Base-by-base conservation (phyloP, 78 protist species). In the Dictyostelium brefeldianum region DNA sequence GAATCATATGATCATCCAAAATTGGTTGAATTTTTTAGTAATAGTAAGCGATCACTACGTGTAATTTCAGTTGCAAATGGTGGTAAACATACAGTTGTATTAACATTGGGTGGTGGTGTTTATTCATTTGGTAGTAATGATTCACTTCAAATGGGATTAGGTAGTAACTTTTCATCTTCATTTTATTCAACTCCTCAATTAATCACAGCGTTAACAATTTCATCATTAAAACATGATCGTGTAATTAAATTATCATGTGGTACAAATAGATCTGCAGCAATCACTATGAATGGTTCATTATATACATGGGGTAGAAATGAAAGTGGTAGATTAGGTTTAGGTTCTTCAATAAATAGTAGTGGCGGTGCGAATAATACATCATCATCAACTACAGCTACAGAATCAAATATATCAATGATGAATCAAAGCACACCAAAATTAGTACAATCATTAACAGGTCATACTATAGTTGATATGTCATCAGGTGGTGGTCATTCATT, bases 261-360 rank as follows among this genome's bases (percentile, higher is more conserved):
- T 25, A 78, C 81, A 0, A 71, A 25, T 31, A 20, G 89, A 48
- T 56, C 94, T 1, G 94, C 89, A 12, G 82, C 31, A 3, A 36
- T 89, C 8, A 64, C 70, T 0, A 59, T n/a, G 5, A 22, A 11
- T 9, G 94, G 94, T 5, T 31, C 18, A 18, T 56, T 89, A 5
- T 89, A 43, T 48, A 89, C 94, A 22, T 89, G 79, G 79, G 94
- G 94, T 27, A 29, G 89, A 56, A 85, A 85, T 41, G 94, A 89
- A 27, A 78, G 79, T 50, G 94, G 94, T 22, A 25, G 94, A 20
- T 31, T 77, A 2, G 94, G 94, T 9, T 83, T 78, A 27, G 94
- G 94, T n/a, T n/a, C n/a, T n/a, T n/a, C n/a, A n/a, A n/a, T n/a
- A n/a, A n/a, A n/a, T n/a, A n/a, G n/a, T n/a, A n/a, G n/a, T n/a